A percentile compares a stretch with the other conserved stretches of the same genome.
These are phyloP conservation scores for Dichomitus squalens DNA, from an alignment of 1,284 basidiomycete genomes.

Conservation along the genomic window DNA sequence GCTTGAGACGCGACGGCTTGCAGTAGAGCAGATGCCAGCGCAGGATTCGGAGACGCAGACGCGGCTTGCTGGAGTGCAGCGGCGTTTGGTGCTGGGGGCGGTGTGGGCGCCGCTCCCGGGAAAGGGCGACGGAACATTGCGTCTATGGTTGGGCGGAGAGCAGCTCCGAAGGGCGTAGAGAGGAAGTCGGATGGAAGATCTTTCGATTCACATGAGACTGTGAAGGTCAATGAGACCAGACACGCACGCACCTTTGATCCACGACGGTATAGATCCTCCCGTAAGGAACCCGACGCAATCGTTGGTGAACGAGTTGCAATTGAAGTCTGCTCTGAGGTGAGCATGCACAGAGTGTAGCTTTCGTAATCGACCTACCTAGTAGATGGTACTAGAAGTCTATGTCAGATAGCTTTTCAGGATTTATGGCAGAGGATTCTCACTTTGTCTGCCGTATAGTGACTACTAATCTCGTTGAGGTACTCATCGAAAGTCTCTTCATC, in stretches of 20 bases:
- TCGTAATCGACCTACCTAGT: constrained; percentile 56
- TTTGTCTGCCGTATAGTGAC: constrained; percentile 86
- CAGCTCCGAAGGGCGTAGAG: constrained; percentile 87
- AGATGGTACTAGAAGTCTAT: constrained; percentile 74
- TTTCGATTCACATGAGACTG: constrained; percentile 32
- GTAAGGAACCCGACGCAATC: constrained; percentile 86
- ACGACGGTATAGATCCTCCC: constrained; percentile 75
- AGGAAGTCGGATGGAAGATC: constrained; percentile 89
- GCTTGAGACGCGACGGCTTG: constrained; percentile 65
- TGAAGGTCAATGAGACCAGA: too few relatives aligned
- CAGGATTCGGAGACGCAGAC: constrained; percentile 44
- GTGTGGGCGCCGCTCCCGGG: constrained; percentile 44
- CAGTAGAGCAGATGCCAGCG: constrained; percentile 61
- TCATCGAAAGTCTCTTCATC: constrained; percentile 86
- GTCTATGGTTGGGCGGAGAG: constrained; percentile 86
- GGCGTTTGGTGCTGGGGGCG: constrained; percentile 35
- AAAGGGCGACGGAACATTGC: constrained; percentile 72
- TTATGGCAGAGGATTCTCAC: constrained; percentile 40
- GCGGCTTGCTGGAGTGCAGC: constrained; percentile 34
- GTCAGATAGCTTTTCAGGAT: constrained; percentile 3
- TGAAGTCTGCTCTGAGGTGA: constrained; percentile 59
- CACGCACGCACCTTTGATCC: constrained; percentile 63
- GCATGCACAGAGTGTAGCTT: background rate
- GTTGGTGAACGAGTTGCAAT: constrained; percentile 91
- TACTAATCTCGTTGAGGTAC: constrained; percentile 73